Evolutionary conservation across 768 basidiomycete species (phyloP).

Genomic region (Hygrocybe coccinea): DNA sequence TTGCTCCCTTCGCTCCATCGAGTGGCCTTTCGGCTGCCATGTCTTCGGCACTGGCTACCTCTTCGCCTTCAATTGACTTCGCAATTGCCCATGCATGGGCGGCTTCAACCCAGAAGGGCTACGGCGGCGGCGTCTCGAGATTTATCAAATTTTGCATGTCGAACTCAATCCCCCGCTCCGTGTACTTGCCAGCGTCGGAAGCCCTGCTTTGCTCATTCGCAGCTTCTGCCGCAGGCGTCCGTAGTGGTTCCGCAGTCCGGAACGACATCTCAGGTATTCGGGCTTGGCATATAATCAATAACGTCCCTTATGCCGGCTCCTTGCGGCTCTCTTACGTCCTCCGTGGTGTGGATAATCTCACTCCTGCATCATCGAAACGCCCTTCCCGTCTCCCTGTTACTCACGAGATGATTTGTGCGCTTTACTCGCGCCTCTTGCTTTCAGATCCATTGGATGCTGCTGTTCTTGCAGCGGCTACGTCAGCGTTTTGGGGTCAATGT

Average conservation of each 20-base stretch:
- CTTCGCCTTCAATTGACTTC: neutral
- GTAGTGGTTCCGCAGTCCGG: slow-evolving; percentile 16
- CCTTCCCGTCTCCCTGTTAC: slow-evolving; percentile 22
- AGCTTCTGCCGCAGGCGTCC: slow-evolving; percentile 17
- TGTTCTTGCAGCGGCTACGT: slow-evolving; percentile 19
- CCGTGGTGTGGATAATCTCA: slow-evolving; percentile 20
- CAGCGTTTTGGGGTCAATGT: slow-evolving; percentile 31
- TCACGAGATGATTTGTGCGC: slow-evolving; percentile 13
- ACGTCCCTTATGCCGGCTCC: slow-evolving; percentile 18
- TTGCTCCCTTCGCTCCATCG: too few species aligned
- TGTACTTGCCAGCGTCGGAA: slow-evolving; percentile 21
- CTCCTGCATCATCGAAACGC: slow-evolving; percentile 15
- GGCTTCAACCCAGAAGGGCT: neutral
- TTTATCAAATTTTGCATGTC: neutral
- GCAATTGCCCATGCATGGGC: neutral
- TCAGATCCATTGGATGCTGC: slow-evolving; percentile 18
- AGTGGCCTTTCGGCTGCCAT: too few species aligned
- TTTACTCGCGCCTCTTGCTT: slow-evolving; percentile 16
- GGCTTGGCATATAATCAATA: slow-evolving; percentile 33
- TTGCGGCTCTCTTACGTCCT: slow-evolving; percentile 20
- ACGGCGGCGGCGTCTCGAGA: neutral
- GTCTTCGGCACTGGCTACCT: too few species aligned
- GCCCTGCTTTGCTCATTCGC: slow-evolving; percentile 28
- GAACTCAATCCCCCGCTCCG: too few species aligned
- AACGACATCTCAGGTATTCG: slow-evolving; percentile 25